Evolutionary conservation across 345 rosid species (phyloP).

Genomic region (Atalantia buxifolia): DNA sequence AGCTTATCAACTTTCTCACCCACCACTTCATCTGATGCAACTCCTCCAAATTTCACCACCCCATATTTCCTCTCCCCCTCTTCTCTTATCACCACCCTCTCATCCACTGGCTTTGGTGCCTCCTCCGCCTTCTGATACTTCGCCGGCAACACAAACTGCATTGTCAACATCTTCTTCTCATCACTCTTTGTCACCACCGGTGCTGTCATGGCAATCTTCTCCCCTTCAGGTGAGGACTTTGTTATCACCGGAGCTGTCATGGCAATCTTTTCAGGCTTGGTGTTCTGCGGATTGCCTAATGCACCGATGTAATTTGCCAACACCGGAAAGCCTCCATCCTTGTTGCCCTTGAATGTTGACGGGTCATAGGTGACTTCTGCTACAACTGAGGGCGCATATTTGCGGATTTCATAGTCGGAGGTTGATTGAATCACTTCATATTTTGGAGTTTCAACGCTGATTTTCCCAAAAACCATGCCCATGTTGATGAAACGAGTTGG

Average conservation of each 20-base stretch:
- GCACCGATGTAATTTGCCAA: slow-evolving; percentile 88
- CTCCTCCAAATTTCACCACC: slow-evolving; percentile 67
- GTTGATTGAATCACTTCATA: slow-evolving; percentile 49
- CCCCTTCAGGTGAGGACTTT: slow-evolving; percentile 30
- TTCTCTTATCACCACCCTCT: slow-evolving; percentile 72
- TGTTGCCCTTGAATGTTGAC: slow-evolving; percentile 54
- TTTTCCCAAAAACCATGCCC: slow-evolving; percentile 78
- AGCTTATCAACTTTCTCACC: slow-evolving; percentile 66
- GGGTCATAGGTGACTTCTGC: slow-evolving; percentile 82
- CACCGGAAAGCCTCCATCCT: slow-evolving; percentile 74
- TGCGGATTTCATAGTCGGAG: slow-evolving; percentile 71
- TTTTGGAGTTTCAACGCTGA: slow-evolving; percentile 69
- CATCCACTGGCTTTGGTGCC: slow-evolving; percentile 83
- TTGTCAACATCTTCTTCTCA: slow-evolving; percentile 56
- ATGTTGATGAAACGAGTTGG: slow-evolving; percentile 28
- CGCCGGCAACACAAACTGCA: slow-evolving; percentile 80
- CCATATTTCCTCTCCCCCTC: slow-evolving; percentile 72
- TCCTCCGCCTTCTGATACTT: slow-evolving; percentile 72
- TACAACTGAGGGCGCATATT: slow-evolving; percentile 55
- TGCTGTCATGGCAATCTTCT: slow-evolving; percentile 82
- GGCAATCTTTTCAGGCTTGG: slow-evolving; percentile 75
- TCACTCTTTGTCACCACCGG: slow-evolving; percentile 69
- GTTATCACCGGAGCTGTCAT: slow-evolving; percentile 91
- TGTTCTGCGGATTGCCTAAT: slow-evolving; percentile 70
- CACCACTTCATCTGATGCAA: slow-evolving; percentile 58